Base-by-base conservation (phyloP, 106 monocot genomes). In the Agapanthus africanus region DNA sequence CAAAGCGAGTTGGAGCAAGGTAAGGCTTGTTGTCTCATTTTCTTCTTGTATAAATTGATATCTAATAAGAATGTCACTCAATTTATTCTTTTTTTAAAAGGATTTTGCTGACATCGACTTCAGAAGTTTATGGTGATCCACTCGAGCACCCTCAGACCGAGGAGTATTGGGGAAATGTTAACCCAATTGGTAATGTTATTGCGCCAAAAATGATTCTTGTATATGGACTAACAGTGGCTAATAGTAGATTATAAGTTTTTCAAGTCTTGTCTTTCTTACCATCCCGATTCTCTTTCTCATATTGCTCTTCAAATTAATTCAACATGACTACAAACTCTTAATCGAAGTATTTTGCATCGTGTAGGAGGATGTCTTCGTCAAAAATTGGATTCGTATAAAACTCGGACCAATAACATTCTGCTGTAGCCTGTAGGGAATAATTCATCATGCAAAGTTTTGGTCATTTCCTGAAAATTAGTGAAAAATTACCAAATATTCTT, bases 111-210 rank as follows among this genome's bases (percentile, higher is more conserved):
- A 85, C 77, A 66, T 85, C 72, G 78, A 68, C 68, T 68, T 68
- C 85, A 4, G 78, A 85, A 54, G 68, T 68, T 33, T 68, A 68
- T 51, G 68, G 87, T 21, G 87, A 87, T 63, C 87, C 87, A 16
- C 78, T 87, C 38, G 77, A 87, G 74, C 87, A 87, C 22, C 87
- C 87, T 54, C 87, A 87, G 60, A 77, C 62, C 8, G 87, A 87
- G 71, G 82, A 80, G 25, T 87, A 88, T 65, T 88, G 87, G 83
- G 87, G 87, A 54, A 88, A 88, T 60, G 87, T 88, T 66, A 88
- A 88, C 44, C 87, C 87, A 39, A 88, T 88, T 30, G 87, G 87
- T 87, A 74, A 8, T 28, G 60, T 3, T 32, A 31, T 1, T 60
- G 14, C 14, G 8, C 35, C 19, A 15, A 47, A 47, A 47, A 19